These are phyloP conservation scores for Ustulina deusta DNA, from an alignment of 2,329 filamentous ascomycete genomes.

Conservation along the genomic window DNA sequence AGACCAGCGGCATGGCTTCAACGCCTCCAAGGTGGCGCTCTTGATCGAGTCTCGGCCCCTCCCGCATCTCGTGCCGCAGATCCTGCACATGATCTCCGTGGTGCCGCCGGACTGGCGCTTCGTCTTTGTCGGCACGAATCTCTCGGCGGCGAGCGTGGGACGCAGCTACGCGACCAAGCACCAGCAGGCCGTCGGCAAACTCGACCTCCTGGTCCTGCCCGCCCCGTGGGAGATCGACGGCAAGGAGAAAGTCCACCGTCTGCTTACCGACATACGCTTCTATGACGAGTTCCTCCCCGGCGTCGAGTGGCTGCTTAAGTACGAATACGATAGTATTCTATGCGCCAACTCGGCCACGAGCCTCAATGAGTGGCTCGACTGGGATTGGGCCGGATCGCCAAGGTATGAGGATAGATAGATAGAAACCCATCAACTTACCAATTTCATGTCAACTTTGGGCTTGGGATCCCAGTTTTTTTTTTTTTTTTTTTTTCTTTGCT, in stretches of 20 bases:
- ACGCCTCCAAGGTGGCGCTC: slow-evolving; percentile 64
- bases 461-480: not conserved
- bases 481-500: not conserved
- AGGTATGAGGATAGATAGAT: slow-evolving; percentile 53
- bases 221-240: slow-evolving; percentile 60
- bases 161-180: slow-evolving; percentile 61
- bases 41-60: slow-evolving; percentile 63
- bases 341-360: slow-evolving; percentile 65
- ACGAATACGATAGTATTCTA: slow-evolving; percentile 67
- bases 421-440: not conserved
- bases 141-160: slow-evolving; percentile 60
- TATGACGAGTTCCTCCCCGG: slow-evolving; percentile 64
- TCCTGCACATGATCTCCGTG: slow-evolving; percentile 65
- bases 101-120: slow-evolving; percentile 68
- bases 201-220: slow-evolving; percentile 63
- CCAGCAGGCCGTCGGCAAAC: slow-evolving; percentile 63
- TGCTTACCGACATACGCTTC: slow-evolving; percentile 64
- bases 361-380: slow-evolving; percentile 66
- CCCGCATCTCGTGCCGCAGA: slow-evolving; percentile 62
- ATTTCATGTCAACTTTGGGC: not conserved
- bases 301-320: slow-evolving; percentile 67
- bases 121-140: slow-evolving; percentile 63
- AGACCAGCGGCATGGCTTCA: slow-evolving; percentile 55
- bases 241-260: slow-evolving; percentile 62
- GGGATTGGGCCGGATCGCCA: slow-evolving; percentile 66